Evolutionary conservation across 2,329 filamentous ascomycete species (phyloP).

Genomic region (Dactylonectria macrodidyma): DNA sequence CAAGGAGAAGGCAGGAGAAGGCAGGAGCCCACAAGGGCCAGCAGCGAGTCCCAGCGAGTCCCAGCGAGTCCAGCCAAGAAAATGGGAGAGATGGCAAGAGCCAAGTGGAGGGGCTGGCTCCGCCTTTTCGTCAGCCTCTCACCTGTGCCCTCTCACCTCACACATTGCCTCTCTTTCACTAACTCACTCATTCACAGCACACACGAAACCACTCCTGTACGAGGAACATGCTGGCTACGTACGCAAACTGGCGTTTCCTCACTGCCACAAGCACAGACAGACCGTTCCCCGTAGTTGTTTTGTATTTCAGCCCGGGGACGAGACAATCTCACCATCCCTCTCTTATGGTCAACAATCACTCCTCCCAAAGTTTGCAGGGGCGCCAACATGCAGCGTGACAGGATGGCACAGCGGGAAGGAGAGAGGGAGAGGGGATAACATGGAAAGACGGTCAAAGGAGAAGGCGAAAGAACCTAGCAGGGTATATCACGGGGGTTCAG

Average conservation of each 20-base stretch:
- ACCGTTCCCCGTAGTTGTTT: constrained; percentile 10
- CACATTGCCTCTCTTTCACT: constrained; percentile 14
- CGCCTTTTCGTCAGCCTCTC: constrained; percentile 47
- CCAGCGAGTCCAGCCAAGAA: background rate
- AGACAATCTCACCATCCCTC: constrained; percentile 2
- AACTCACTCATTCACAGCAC: constrained; percentile 11
- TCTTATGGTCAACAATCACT: constrained; percentile 9
- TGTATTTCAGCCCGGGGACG: constrained; percentile 11
- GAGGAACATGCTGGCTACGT: background rate
- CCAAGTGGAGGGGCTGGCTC: constrained; percentile 41
- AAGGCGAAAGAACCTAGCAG: constrained; percentile 22
- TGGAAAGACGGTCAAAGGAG: constrained; percentile 23
- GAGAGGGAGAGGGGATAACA: constrained; percentile 11
- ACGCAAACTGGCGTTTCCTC: constrained; percentile 14
- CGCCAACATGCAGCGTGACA: constrained; percentile 16
- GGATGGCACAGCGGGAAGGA: background rate
- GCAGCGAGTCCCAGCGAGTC: background rate
- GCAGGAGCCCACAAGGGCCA: constrained; percentile 23
- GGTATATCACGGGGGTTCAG: constrained; percentile 12
- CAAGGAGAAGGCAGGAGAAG: constrained; percentile 20
- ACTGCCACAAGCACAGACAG: constrained; percentile 11
- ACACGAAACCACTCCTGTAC: background rate
- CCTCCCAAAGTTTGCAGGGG: constrained; percentile 29
- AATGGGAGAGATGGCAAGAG: constrained; percentile 29
- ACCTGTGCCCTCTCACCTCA: constrained; percentile 28